These are phyloP conservation scores for Fallopia convolvulus DNA, from an alignment of 148 eudicot species.

Conservation along the genomic window DNA sequence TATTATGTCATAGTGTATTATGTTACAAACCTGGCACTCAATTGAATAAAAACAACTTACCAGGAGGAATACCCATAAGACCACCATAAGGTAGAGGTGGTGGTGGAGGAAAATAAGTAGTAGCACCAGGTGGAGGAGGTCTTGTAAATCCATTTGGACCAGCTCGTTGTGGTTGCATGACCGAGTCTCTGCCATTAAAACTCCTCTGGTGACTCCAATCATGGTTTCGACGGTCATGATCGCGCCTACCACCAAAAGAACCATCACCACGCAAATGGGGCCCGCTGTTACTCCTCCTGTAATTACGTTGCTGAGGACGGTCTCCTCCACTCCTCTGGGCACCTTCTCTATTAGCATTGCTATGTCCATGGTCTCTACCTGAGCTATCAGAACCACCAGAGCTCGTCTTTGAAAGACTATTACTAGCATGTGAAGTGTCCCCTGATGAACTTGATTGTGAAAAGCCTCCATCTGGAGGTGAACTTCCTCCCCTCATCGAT, in stretches of 20 bases:
- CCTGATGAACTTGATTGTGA: slow-evolving; percentile 20
- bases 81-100: slow-evolving; percentile 26
- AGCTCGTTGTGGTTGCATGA: slow-evolving; percentile 40
- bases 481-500: slow-evolving; percentile 49
- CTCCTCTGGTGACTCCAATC: slow-evolving; percentile 58
- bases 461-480: slow-evolving; percentile 49
- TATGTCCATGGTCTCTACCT: slow-evolving; percentile 28
- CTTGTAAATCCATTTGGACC: slow-evolving; percentile 43
- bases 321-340: slow-evolving; percentile 41
- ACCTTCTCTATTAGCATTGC: slow-evolving; percentile 38
- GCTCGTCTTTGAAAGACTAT: slow-evolving; percentile 30
- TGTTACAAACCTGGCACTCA: not conserved
- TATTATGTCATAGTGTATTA: not conserved
- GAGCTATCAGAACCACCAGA: slow-evolving; percentile 38
- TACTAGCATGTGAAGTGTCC: slow-evolving; percentile 26
- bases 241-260: slow-evolving; percentile 55
- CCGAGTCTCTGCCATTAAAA: slow-evolving; percentile 55
- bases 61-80: slow-evolving; percentile 51
- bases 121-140: slow-evolving; percentile 30
- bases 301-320: slow-evolving; percentile 46
- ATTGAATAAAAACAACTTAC: slow-evolving; percentile 24
- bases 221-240: slow-evolving; percentile 67
- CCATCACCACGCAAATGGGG: slow-evolving; percentile 67
- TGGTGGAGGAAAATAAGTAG: slow-evolving; percentile 36
- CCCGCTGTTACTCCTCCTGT: slow-evolving; percentile 50